Evolutionary conservation across 176 grass and related monocot species (phyloP).

Genomic region (Eremochloa ophiuroides): DNA sequence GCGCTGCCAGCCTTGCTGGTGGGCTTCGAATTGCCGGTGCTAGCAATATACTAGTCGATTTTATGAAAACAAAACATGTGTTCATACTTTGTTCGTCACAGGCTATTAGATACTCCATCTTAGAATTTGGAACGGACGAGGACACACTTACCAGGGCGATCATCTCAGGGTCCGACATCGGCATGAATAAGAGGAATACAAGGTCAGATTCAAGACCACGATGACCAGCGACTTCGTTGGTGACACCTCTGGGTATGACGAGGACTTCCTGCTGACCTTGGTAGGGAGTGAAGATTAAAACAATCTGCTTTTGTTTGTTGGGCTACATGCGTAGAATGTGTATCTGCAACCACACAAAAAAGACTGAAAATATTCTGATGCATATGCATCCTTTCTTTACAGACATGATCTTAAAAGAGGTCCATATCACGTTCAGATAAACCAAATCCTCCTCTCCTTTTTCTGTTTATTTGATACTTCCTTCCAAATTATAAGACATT

Average conservation of each 20-base stretch:
- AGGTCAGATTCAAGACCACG: conserved; percentile 37
- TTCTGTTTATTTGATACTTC: no score
- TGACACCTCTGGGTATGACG: conserved; percentile 57
- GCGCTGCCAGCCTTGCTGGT: not conserved
- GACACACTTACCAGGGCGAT: conserved; percentile 64
- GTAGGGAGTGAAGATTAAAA: conserved; percentile 38
- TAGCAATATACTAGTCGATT: no score
- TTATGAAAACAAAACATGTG: no score
- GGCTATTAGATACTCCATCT: conserved; percentile 61
- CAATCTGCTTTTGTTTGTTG: not conserved
- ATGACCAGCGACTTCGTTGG: conserved; percentile 41
- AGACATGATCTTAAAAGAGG: not conserved
- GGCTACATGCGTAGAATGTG: not conserved
- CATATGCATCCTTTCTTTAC: not conserved
- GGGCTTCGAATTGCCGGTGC: not conserved
- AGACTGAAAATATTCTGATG: not conserved
- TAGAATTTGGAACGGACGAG: conserved; percentile 70
- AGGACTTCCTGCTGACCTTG: conserved; percentile 54
- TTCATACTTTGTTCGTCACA: not conserved
- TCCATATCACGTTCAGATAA: not conserved
- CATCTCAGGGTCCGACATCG: conserved; percentile 47
- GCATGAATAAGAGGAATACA: conserved; percentile 68
- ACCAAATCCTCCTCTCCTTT: not conserved
- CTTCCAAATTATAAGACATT: no score
- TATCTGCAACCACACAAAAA: not conserved